Conservation (phyloP, 768 basidiomycete species). For the Rhizopogon roseolus region DNA sequence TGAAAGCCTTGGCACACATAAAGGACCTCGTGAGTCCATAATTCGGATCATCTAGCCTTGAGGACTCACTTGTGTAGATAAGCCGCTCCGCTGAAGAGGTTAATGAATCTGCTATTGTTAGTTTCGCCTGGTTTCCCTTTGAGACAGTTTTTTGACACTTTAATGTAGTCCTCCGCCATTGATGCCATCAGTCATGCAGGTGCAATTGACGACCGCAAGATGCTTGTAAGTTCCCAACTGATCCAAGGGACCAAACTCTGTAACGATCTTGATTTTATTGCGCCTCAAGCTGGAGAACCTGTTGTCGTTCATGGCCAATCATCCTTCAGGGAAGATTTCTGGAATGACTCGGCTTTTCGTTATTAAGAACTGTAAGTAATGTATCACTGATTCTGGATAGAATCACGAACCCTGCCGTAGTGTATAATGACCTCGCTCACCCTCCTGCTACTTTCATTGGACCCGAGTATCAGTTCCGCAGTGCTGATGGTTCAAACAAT, state of each 20-base stretch:
- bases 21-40: constrained; percentile 21
- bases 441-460: constrained; percentile 71
- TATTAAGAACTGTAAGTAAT: constrained; percentile 51
- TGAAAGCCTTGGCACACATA: constrained; percentile 20
- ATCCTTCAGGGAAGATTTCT: constrained; percentile 44
- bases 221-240: constrained; percentile 48
- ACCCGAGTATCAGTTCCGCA: constrained; percentile 57
- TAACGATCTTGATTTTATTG: not conserved
- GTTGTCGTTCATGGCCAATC: constrained; percentile 54
- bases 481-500: constrained; percentile 76
- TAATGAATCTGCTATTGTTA: constrained; percentile 23
- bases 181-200: constrained; percentile 57
- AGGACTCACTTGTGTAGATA: constrained; percentile 13
- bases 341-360: constrained; percentile 31
- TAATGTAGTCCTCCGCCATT: constrained; percentile 47
- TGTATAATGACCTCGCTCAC: constrained; percentile 80
- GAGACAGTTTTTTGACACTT: not conserved
- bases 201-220: constrained; percentile 71
- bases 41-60: not conserved
- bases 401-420: constrained; percentile 30
- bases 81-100: constrained; percentile 24
- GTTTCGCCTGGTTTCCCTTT: not conserved
- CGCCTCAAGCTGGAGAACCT: constrained; percentile 63
- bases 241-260: not conserved
- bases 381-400: not conserved